Conservation (phyloP, 768 basidiomycete species). For the Mycena rebaudengoi region DNA sequence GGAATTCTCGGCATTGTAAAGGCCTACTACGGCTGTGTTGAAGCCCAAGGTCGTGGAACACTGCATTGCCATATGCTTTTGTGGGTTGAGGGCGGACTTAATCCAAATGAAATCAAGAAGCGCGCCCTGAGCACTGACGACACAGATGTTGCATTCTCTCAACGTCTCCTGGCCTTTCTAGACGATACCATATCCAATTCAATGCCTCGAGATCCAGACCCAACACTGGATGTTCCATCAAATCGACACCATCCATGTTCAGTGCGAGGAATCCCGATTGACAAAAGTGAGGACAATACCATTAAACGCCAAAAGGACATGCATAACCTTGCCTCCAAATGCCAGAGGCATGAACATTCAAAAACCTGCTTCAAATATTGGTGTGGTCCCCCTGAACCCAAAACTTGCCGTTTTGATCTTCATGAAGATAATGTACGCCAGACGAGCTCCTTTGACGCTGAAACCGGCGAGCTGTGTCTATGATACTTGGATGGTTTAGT, state of each 20-base stretch:
- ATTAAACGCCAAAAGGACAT: slow-evolving; percentile 11
- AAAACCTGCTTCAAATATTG: slow-evolving; percentile 37
- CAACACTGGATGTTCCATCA: neutral
- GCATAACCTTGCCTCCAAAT: slow-evolving; percentile 18
- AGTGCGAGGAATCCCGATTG: neutral
- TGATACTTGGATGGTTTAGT: slow-evolving; percentile 33
- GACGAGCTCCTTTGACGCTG: slow-evolving; percentile 19
- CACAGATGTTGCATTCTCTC: neutral
- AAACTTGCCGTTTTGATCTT: slow-evolving; percentile 32
- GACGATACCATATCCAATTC: slow-evolving; percentile 15
- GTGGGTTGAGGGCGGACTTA: slow-evolving; percentile 9
- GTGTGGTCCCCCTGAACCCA: slow-evolving; percentile 15
- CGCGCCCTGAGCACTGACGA: neutral
- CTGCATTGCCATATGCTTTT: slow-evolving; percentile 19
- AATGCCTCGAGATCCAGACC: neutral
- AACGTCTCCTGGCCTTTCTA: slow-evolving; percentile 3
- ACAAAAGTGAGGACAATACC: neutral
- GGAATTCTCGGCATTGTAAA: slow-evolving; percentile 6
- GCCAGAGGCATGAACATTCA: slow-evolving; percentile 35
- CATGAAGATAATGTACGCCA: slow-evolving; percentile 23
- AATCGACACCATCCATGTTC: slow-evolving; percentile 8
- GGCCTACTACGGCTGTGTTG: slow-evolving; percentile 18
- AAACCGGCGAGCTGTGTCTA: slow-evolving; percentile 31
- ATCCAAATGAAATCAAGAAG: slow-evolving; percentile 12
- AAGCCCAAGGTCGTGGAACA: slow-evolving; percentile 16